Evolutionary conservation across 352 stramenopile species (phyloP), one percentile per base, ranked within the genome.

Genomic region (Phytophthora macrochlamydospora): DNA sequence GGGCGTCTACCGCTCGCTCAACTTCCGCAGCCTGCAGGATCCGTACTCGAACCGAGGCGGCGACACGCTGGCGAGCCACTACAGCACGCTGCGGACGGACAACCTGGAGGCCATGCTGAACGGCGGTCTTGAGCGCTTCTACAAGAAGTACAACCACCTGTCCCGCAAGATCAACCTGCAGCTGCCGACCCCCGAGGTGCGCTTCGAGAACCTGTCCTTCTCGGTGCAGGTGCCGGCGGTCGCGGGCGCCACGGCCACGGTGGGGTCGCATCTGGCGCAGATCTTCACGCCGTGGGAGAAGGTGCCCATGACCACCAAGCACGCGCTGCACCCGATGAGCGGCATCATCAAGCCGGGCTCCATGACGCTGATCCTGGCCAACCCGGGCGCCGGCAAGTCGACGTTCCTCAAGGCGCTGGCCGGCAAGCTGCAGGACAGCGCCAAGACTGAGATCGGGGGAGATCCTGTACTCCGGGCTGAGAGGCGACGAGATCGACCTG

Each of bases 81-180:
- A 70, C 54, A 74, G 66, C 42, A 74, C 85, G 38, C 66, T 93
- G 50, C 75, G 84, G 13, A 81, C 85, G 31, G 81, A 87, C 37
- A 75, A 91, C 56, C 58, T 93, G 28, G 85, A 92, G 54, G 81
- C 67, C 30, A 92, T 74, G 67, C 71, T 93, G 1, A 78, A 78
- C 44, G 85, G 85, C 28, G 85, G 85, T 0, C 68, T 94, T 2
- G 85, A 94, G 42, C 72, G 68, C 14, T 93, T 93, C 65, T 93
- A 93, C 76, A 87, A 90, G 59, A 93, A 94, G 64, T 93, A 92
- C 75, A 71, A 91, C 59, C 77, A 91, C 57, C 31, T 90, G 2
- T 92, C 80, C 4, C 73, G 69, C 37, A 91, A 91, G 67, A 75
- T 91, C 54, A 91, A 92, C 45, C 32, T 74, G 11, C 67, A 67